Conservation (phyloP, 1,284 basidiomycete species). For the Leucoagaricus sp. region DNA sequence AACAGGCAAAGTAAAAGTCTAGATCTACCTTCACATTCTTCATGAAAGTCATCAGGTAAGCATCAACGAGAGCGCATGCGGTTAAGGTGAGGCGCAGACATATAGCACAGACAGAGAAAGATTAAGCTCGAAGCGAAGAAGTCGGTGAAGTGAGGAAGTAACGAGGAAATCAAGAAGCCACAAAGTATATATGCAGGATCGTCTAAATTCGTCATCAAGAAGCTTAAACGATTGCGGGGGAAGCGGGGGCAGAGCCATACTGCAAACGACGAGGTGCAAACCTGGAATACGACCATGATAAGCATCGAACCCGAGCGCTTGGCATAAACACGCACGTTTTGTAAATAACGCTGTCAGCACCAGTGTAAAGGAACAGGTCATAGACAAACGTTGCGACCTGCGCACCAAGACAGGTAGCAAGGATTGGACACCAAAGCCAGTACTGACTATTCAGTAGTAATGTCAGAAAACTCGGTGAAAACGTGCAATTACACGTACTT, state of each 20-base stretch:
- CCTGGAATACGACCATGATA: neutral
- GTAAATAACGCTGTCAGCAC: slow-evolving; percentile 24
- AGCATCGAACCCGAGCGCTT: neutral
- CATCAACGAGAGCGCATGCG: neutral
- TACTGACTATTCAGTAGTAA: slow-evolving; percentile 35
- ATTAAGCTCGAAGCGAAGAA: no score
- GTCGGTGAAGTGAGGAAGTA: no score
- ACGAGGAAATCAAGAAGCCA: neutral
- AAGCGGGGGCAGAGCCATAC: neutral
- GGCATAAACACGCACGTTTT: slow-evolving; percentile 2
- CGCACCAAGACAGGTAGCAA: slow-evolving; percentile 37
- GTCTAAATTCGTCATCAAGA: neutral
- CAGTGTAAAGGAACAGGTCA: slow-evolving; percentile 37
- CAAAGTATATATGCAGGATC: no score
- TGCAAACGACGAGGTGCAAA: neutral
- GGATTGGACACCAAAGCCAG: slow-evolving; percentile 50
- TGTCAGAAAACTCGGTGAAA: slow-evolving; percentile 6
- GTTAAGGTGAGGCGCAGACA: neutral
- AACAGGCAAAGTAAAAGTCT: neutral
- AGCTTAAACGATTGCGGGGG: neutral
- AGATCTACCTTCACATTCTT: neutral
- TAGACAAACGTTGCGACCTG: slow-evolving; percentile 36
- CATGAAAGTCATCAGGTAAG: neutral
- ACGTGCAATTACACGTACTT: slow-evolving; percentile 21
- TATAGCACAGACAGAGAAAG: neutral